Conservation (phyloP, 345 rosid species). For the Gossypium longicalyx region DNA sequence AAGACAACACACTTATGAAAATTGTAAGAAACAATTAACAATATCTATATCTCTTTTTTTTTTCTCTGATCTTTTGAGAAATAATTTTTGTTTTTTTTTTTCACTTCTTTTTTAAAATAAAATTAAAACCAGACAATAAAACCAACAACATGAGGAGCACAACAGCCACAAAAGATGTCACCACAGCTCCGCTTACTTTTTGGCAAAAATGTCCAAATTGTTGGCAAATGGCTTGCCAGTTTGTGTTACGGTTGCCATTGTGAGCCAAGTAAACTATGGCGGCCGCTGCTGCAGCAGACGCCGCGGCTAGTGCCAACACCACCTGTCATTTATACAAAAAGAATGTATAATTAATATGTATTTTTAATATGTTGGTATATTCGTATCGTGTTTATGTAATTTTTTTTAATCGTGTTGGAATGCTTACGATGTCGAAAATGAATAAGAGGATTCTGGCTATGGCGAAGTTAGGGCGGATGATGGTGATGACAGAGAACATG, state of each 20-base stretch:
- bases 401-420: neutral
- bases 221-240: constrained; percentile 76
- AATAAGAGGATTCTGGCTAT: constrained; percentile 58
- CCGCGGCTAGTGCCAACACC: constrained; percentile 50
- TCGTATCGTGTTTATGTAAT: neutral
- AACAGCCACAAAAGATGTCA: constrained; percentile 53
- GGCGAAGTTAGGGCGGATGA: constrained; percentile 62
- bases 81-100: neutral
- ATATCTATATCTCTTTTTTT: neutral
- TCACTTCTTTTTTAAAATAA: constrained; percentile 34
- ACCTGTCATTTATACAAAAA: constrained; percentile 31
- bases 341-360: neutral
- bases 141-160: constrained; percentile 42
- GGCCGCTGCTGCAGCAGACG: constrained; percentile 58
- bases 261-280: constrained; percentile 83
- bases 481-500: constrained; percentile 63
- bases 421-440: constrained; percentile 55
- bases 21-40: neutral
- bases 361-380: no score
- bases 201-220: constrained; percentile 87
- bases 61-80: neutral
- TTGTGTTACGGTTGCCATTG: constrained; percentile 69
- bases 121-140: constrained; percentile 54
- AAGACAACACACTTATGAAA: neutral
- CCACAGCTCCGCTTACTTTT: constrained; percentile 75